Base-by-base conservation (phyloP, 176 grass and related monocot species). In the Triticum dicoccoides region DNA sequence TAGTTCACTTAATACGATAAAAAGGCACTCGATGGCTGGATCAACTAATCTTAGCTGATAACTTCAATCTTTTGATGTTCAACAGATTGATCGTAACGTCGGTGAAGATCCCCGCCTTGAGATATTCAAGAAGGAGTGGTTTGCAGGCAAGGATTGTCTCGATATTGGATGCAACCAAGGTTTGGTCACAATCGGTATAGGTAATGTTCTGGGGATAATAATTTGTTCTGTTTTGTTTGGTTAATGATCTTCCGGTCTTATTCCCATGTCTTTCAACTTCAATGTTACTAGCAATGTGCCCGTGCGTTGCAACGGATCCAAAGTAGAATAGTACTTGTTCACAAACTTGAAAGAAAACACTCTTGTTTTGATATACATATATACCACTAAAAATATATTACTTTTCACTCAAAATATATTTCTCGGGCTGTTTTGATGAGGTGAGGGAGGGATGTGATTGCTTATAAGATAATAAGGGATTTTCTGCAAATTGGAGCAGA, bases 131-230 rank as follows among this genome's bases (percentile, higher is more conserved):
- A 92, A 82, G 63, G 90, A 91, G 75, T 99, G 97, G 94, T 99
- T 99, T 69, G 85, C 96, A 82, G 91, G 90, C 69, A 99, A 96
- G 89, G 94, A 99, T 85, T 99, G 97, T 38, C 94, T 99, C 0
- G 97, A 99, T 65, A 94, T 99, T 87, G 97, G 97, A 52, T 99
- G 94, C 85, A 99, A 99, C 52, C 94, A 96, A 83, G 97, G 97
- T 65, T 85, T 96, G 63, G 89, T 99, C 69, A 94, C 94, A 5
- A 94, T 99, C 61, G 83, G 62, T 72, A 79, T 99, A 87, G 97
- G 94, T 99, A 96, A 85, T 39, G 11, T 67, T 69, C 34, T 54
- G 0, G 64, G 33, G 76, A 64, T 70, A 78, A 9, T 47, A 30
- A 30, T 63, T 76, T 4, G 29, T 84, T 68, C 39, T 76, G 56